Evolutionary conservation across 2,329 filamentous ascomycete genomes (phyloP), one percentile per base, ranked within the genome.

Genomic region (Cytospora paraplurivora): DNA sequence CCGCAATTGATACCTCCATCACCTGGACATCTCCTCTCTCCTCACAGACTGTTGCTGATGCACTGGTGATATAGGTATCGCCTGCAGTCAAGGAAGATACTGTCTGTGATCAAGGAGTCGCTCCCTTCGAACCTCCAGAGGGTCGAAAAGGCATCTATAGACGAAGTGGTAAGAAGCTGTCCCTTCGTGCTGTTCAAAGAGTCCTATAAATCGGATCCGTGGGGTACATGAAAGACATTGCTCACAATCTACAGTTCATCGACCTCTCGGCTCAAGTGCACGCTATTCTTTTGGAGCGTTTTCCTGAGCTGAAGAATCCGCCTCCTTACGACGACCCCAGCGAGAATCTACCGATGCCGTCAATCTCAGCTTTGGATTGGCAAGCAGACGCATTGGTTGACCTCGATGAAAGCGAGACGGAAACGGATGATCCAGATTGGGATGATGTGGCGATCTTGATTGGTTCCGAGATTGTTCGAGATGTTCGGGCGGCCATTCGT

Each of bases 131-230:
- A 84, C 51, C 74, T 87, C 66, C 90, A 92, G 73, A 87, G 83
- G 70, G 86, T 97, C 52, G 94, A 99, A 79, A 99, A 98, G 74
- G 95, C 94, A 19, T 89, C 92, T 71, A 91, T 98, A 62, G 95
- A 99, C 73, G 95, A 99, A 76, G 93, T 97, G 10, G 64, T 64
- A 27, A 44, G 62, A 27, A 44, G 62, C 47, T 49, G 13, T 17
- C 27, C 35, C 35, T 17, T 58, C 27, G 17, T 27, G n/a, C 7
- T 21, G 8, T 21, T n/a, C n/a, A 10, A 27, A 27, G 27, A 11
- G 4, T 4, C 21, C 11, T 5, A 21, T 7, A 47, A 19, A 12
- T 34, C 12, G 27, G 17, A 13, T 17, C 21, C 19, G 12, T n/a
- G 51, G 1, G 15, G 1, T 17, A n/a, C 7, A 11, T 44, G 11